Percentiles rank a stretch among this genome's conserved stretches.
These are phyloP conservation scores for Jamesozyma lodderae DNA, from an alignment of 805 yeast species.

Conservation along the genomic window DNA sequence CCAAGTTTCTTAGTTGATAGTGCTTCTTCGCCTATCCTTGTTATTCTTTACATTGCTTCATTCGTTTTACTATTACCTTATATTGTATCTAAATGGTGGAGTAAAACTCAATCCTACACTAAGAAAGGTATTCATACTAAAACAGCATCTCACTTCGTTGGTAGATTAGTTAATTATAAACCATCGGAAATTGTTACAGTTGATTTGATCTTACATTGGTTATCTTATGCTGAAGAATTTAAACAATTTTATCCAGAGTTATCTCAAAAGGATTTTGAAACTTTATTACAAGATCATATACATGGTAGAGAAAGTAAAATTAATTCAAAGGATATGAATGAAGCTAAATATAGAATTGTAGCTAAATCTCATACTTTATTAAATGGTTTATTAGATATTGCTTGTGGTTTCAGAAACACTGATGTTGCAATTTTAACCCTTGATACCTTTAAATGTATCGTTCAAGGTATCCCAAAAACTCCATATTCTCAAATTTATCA, in stretches of 20 bases:
- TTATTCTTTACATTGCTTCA: constrained; percentile 56
- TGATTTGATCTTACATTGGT: constrained; percentile 46
- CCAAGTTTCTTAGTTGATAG: constrained; percentile 89
- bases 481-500: constrained; percentile 63
- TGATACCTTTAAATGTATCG: constrained; percentile 59
- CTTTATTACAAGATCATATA: constrained; percentile 49
- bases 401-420: constrained; percentile 65
- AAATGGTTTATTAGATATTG: constrained; percentile 67
- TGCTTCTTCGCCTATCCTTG: constrained; percentile 54
- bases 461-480: constrained; percentile 62
- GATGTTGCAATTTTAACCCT: constrained; percentile 53
- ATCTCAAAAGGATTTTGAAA: constrained; percentile 39
- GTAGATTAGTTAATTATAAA: constrained; percentile 61
- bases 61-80: constrained; percentile 75
- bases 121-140: constrained; percentile 72
- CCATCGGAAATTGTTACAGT: constrained; percentile 57
- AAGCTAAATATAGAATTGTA: constrained; percentile 46
- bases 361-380: constrained; percentile 58
- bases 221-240: constrained; percentile 63
- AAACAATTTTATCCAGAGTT: constrained; percentile 34
- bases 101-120: constrained; percentile 65
- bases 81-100: constrained; percentile 88
- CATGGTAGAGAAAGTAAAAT: constrained; percentile 39
- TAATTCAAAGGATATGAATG: constrained; percentile 28
- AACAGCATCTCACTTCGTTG: constrained; percentile 74